These are phyloP conservation scores for Coniferiporia weirii DNA, from an alignment of 1,284 basidiomycete genomes.

Conservation along the genomic window DNA sequence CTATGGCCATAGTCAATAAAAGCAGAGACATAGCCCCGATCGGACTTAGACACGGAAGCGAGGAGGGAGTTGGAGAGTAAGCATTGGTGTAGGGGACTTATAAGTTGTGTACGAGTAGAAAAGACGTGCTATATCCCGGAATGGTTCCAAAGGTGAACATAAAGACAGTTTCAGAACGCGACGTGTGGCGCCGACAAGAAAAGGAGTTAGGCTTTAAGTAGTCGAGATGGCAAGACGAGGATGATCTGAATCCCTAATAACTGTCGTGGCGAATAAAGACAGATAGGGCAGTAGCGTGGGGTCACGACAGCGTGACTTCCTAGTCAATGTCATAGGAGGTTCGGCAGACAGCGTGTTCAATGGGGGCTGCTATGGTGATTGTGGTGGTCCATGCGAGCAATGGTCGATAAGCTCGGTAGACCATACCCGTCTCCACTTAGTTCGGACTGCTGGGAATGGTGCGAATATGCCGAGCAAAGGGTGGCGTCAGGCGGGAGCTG, in stretches of 20 bases:
- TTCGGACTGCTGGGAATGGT: slow-evolving; percentile 9
- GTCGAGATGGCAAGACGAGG: background rate
- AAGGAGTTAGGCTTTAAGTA: slow-evolving; percentile 1
- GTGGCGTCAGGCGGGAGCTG: slow-evolving; percentile 15
- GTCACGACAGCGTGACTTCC: background rate
- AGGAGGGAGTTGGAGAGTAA: background rate
- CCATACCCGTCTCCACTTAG: background rate
- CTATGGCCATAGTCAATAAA: background rate
- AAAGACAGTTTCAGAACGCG: background rate
- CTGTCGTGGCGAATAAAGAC: slow-evolving; percentile 1
- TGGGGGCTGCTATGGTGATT: slow-evolving; percentile 6
- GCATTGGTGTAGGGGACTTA: slow-evolving; percentile 1
- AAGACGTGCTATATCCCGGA: background rate
- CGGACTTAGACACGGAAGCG: slow-evolving; percentile 1
- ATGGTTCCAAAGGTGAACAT: slow-evolving; percentile 8
- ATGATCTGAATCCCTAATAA: background rate
- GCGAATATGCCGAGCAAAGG: slow-evolving; percentile 10
- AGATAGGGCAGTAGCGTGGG: background rate
- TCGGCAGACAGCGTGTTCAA: background rate
- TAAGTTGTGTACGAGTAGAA: slow-evolving; percentile 15
- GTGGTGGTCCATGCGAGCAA: slow-evolving; percentile 11
- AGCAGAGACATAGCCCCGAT: background rate
- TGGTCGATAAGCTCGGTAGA: slow-evolving; percentile 9
- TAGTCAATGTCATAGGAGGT: too few relatives aligned
- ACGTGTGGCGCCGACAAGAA: slow-evolving; percentile 9